Evolutionary conservation across 805 yeast genomes (phyloP).

Genomic region (Vanderwaltozyma verrucispora): DNA sequence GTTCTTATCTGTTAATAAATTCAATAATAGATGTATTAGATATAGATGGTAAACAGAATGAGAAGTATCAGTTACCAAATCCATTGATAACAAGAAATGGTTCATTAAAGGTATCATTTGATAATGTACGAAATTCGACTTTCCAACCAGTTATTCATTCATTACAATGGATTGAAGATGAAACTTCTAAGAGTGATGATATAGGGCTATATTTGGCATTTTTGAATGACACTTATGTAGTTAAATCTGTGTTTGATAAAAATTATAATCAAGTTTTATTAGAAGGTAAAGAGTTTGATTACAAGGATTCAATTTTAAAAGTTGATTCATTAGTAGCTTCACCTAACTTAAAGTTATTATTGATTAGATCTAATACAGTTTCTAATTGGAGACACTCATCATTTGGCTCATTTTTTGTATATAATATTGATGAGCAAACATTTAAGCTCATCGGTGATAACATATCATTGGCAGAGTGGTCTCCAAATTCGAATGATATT

Average conservation of each 20-base stretch:
- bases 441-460: conserved; percentile 25
- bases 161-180: conserved; percentile 61
- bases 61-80: background rate
- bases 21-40: conserved; percentile 2
- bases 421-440: conserved; percentile 23
- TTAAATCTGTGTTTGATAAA: conserved; percentile 36
- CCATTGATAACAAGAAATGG: conserved; percentile 12
- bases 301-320: conserved; percentile 31
- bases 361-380: conserved; percentile 50
- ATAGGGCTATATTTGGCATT: conserved; percentile 56
- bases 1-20: conserved; percentile 10
- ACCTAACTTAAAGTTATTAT: conserved; percentile 50
- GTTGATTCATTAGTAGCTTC: conserved; percentile 53
- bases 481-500: conserved; percentile 57
- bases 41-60: background rate
- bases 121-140: conserved; percentile 42
- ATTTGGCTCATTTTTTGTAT: conserved; percentile 35
- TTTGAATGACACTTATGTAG: conserved; percentile 38
- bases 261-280: conserved; percentile 37
- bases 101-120: conserved; percentile 29
- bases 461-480: conserved; percentile 50
- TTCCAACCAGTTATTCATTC: conserved; percentile 43
- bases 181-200: conserved; percentile 41
- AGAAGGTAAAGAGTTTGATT: conserved; percentile 38
- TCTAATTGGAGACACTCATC: conserved; percentile 50